Evolutionary conservation across 73 alveolate species (phyloP), one percentile per base, ranked within the genome.

Genomic region (Paramecium bursaria): DNA sequence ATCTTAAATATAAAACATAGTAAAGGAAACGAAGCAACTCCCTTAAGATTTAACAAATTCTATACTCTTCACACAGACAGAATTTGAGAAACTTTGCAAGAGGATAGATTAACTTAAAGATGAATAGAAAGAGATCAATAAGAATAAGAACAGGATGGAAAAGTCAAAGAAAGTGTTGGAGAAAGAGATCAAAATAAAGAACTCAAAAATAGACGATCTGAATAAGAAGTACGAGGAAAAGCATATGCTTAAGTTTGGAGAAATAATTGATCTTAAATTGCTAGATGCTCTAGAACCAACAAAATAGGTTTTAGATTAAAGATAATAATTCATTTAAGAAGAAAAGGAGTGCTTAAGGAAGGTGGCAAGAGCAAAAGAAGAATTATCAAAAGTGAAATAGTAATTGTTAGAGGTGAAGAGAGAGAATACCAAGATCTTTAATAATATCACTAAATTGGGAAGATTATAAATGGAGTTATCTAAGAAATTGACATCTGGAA

Each of bases 241-340:
- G 67, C 92, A 94, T 77, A 94, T 92, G 96, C 94, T 91, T 15
- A 94, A 93, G 74, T 92, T 91, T 54, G 97, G 95, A 44, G 95
- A 86, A 75, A 75, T 91, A 1, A 93, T 89, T 17, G 96, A 94
- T 54, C 89, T 92, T 35, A 95, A 94, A 39, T 88, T 88, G 19
- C 76, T 94, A 9, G 96, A 92, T 73, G 96, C 96, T 33, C 61
- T 87, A n/a, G 79, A 87, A 27, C 91, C 93, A 6, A 87, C 88
- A 0, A 87, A 87, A 30, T 42, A 73, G 55, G 89, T 79, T 0
- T 79, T 79, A 22, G 89, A 79, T 42, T 33, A 33, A 82, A 79
- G 89, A 55, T 80, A 48, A 39, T 42, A 87, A 46, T 87, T 87
- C 88, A 86, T 52, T 30, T 48, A 46, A 49, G 91, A 88, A 51